Evolutionary conservation across 1,284 basidiomycete species (phyloP).

Genomic region (Irpex sp.): DNA sequence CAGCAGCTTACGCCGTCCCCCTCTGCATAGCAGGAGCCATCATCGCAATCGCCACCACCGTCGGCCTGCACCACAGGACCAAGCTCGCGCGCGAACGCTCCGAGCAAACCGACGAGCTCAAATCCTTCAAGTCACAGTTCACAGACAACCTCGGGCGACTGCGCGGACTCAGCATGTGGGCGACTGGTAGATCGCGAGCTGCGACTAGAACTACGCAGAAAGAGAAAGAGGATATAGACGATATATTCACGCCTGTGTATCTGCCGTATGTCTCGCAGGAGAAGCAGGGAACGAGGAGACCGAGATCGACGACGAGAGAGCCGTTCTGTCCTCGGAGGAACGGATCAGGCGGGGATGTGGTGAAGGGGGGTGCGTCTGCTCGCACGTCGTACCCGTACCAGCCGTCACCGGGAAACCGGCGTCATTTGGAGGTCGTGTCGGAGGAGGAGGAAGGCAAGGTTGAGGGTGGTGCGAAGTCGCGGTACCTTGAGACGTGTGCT

Average conservation of each 20-base stretch:
- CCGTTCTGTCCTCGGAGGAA: conserved; percentile 14
- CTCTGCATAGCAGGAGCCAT: conserved; percentile 40
- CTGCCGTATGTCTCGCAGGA: not conserved
- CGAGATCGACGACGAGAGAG: conserved; percentile 18
- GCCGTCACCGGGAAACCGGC: not conserved
- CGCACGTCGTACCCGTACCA: not conserved
- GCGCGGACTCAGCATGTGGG: conserved; percentile 7
- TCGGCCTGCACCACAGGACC: conserved; percentile 27
- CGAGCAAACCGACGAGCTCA: conserved; percentile 13
- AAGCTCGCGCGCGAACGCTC: conserved; percentile 23
- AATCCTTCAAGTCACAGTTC: conserved; percentile 14
- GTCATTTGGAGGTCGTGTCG: not conserved
- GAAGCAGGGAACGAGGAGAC: conserved; percentile 8
- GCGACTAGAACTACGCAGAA: not conserved
- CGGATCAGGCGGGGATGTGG: conserved; percentile 15
- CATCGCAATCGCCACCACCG: conserved; percentile 32
- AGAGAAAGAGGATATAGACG: not conserved
- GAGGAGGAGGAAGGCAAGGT: conserved; percentile 9
- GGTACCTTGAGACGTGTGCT: conserved; percentile 22
- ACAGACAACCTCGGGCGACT: conserved; percentile 8
- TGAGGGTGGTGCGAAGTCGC: conserved; percentile 18
- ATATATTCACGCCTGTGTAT: conserved; percentile 11
- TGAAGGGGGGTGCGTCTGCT: conserved; percentile 14
- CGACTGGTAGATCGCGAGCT: not conserved
- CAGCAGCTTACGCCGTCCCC: conserved; percentile 42